Evolutionary conservation across 1,139 yeast species (phyloP), one percentile per base, ranked within the genome.

Genomic region (Pichia sp.): DNA sequence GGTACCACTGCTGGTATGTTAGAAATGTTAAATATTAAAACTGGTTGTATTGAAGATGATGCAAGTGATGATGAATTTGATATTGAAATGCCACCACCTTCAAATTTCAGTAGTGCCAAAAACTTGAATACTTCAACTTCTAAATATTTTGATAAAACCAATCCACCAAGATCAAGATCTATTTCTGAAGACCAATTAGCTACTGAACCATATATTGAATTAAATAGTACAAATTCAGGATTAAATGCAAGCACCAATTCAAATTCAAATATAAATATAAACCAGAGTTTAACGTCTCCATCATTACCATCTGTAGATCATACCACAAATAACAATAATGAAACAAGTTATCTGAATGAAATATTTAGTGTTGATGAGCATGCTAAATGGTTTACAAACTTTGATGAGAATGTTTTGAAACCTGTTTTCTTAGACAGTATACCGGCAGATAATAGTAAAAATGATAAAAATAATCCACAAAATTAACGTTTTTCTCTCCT

Each of bases 1-100:
- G 98, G 99, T 43, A 94, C 98, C 1, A 92, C 97, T 0, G 97
- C 98, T 1, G 86, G 96, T 42, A 94, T 94, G 98, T 76, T 94
- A 53, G 98, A 94, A 63, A 87, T 92, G 53, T 72, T 92, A 57
- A 95, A 95, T 43, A 94, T 94, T 56, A 85, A 85, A 56, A 85
- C 95, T 1, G 98, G 98, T 0, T 88, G 92, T 53, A 75, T 86
- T 29, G 92, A 84, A 59, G 96, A 87, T 47, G 72, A 72, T 43
- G 92, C 82, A 40, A 80, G 89, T 39, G 97, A 92, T 65, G 97
- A 92, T 62, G 97, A 92, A 64, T 92, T 92, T 64, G 97, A 90
- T 59, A 85, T 89, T 46, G 97, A 89, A 65, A 87, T 90, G 3
- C 75, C 90, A 44, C 71, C 77, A 38, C 35, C 40, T 9, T 20